Base-by-base conservation (phyloP, 2,329 filamentous ascomycete species). In the Fusarium sp. region DNA sequence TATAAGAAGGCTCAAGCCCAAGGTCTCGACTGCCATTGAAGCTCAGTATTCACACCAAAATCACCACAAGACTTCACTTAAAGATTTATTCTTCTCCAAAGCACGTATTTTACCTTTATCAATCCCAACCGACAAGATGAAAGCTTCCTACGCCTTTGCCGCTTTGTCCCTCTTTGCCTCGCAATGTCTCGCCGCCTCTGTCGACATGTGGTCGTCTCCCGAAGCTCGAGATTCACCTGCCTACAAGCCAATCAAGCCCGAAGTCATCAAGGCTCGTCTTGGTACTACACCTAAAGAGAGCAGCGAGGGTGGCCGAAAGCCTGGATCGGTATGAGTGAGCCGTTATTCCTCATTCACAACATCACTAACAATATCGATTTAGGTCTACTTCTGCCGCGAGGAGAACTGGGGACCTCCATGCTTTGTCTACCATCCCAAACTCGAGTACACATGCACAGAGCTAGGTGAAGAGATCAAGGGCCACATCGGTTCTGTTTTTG, bases 361-460 rank as follows among this genome's bases (percentile, higher is more conserved):
- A 17, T 33, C 10, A 38, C 45, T 75, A 44, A 75, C 19, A 15
- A 31, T 14, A 28, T 7, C 13, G 7, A 15, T n/a, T n/a, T 19
- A 75, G 73, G 65, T 75, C 22, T 75, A 75, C 61, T 74, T 75
- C 44, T 75, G 73, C 34, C 64, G 50, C 14, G 73, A 68, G 5
- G 71, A 74, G 56, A 75, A 75, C 44, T 75, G 73, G 71, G 68
- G 68, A 15, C 57, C 66, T 6, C 68, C 70, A 17, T 75, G 73
- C 63, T 75, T 65, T 43, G 58, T 51, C 17, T 73, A 74, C 44
- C 56, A 60, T 11, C 71, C 70, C 15, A 53, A 71, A 17, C 73
- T 74, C 17, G 55, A 72, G n/a, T 75, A 75, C 47, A 57, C 62
- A 39, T 75, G 73, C 57, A 66, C 65, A 17, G 62, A 70, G 42